Conservation (phyloP, 2,329 filamentous ascomycete species). For the Colletotrichum tropicicola region DNA sequence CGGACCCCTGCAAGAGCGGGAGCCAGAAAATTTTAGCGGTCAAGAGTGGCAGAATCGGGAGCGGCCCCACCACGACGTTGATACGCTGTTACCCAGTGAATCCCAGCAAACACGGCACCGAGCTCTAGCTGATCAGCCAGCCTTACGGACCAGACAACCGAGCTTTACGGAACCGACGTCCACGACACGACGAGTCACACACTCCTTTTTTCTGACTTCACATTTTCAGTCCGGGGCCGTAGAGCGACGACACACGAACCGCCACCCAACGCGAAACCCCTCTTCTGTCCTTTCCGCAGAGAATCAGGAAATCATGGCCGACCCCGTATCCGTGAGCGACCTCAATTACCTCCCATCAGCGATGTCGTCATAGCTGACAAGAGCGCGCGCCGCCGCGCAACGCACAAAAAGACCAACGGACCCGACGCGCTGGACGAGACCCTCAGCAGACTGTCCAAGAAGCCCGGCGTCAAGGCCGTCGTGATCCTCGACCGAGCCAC, state of each 20-base stretch:
- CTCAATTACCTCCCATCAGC: constrained; percentile 14
- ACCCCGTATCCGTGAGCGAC: constrained; percentile 28
- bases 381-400: neutral
- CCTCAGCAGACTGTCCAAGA: constrained; percentile 77
- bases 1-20: constrained; percentile 8
- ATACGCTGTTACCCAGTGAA: constrained; percentile 19
- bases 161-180: constrained; percentile 11
- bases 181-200: neutral
- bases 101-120: constrained; percentile 14
- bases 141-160: constrained; percentile 17
- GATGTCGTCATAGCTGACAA: constrained; percentile 30
- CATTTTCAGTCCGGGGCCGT: neutral
- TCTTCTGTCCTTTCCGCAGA: constrained; percentile 1
- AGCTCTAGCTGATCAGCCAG: constrained; percentile 10
- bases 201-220: neutral
- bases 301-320: constrained; percentile 31
- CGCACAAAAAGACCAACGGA: constrained; percentile 50
- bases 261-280: neutral
- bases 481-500: constrained; percentile 77
- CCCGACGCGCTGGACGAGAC: constrained; percentile 72
- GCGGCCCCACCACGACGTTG: constrained; percentile 5
- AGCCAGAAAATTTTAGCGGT: constrained; percentile 43
- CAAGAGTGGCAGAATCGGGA: constrained; percentile 38
- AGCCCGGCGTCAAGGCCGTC: constrained; percentile 81
- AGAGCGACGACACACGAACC: neutral